phyloP scores from a whole-genome alignment of 2,329 filamentous ascomycete genomes.

The Fusarium secorum region DNA sequence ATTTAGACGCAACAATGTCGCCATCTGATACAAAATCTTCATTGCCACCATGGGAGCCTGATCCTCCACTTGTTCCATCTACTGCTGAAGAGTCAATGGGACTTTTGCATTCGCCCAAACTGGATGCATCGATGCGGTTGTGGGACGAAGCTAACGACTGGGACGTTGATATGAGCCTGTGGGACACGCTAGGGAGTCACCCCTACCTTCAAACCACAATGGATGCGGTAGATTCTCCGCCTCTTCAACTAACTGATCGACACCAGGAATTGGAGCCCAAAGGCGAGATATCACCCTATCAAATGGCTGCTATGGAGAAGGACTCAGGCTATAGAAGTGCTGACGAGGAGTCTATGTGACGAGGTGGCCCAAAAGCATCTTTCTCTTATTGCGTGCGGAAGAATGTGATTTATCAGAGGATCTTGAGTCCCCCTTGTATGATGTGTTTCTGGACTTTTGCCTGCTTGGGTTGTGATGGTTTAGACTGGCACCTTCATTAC shows the following conservation, averaged over 20 bases:
- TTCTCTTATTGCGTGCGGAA: neutral
- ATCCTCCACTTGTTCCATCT: neutral
- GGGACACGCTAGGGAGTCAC: too few species aligned
- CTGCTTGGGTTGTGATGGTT: neutral
- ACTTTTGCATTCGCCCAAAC: too few species aligned
- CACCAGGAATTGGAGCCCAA: neutral
- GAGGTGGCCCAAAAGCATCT: fast-evolving
- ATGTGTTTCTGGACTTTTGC: fast-evolving
- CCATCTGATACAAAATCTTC: too few species aligned
- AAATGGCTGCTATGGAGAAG: fast-evolving
- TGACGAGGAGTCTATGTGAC: neutral
- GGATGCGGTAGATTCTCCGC: too few species aligned
- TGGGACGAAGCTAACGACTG: too few species aligned
- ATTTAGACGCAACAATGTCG: neutral
- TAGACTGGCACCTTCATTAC: fast-evolving
- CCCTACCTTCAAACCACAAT: too few species aligned
- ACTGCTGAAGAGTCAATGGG: neutral
- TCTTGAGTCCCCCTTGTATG: fast-evolving
- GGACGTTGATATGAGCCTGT: too few species aligned
- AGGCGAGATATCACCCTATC: fast-evolving
- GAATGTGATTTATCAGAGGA: fast-evolving
- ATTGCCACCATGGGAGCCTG: too few species aligned
- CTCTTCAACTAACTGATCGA: neutral
- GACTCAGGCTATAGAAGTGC: neutral
- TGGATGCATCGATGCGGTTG: too few species aligned